phyloP scores from a whole-genome alignment of 139 green algal genomes.

The Mesotaenium endlicherianum region DNA sequence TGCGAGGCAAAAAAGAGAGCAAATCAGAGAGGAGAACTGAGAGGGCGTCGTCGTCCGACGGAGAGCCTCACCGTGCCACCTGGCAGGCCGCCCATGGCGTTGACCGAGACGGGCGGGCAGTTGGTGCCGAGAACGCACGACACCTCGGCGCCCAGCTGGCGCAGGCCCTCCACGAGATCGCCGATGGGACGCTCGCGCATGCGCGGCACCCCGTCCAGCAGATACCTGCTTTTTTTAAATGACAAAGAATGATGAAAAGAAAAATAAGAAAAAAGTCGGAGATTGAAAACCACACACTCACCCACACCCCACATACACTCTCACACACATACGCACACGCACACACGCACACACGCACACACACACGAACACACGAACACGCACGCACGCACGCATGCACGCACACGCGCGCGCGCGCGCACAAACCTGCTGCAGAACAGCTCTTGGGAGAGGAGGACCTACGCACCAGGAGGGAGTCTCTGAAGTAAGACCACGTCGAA shows the following conservation, averaged over 20 bases:
- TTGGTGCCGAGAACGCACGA: slow-evolving; percentile 89
- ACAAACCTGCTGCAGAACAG: too few species aligned
- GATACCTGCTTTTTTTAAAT: slow-evolving; percentile 18
- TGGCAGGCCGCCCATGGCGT: slow-evolving; percentile 75
- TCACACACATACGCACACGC: too few species aligned
- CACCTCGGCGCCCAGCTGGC: slow-evolving; percentile 90
- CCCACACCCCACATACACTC: neutral
- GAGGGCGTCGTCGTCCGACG: neutral
- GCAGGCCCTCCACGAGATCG: slow-evolving; percentile 62
- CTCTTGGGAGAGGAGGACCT: too few species aligned
- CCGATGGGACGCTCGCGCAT: slow-evolving; percentile 94
- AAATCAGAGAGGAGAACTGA: neutral
- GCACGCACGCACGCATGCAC: too few species aligned
- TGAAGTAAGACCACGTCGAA: too few species aligned
- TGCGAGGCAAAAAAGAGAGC: neutral
- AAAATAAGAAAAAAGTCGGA: neutral
- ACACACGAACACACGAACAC: too few species aligned
- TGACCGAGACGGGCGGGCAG: slow-evolving; percentile 88
- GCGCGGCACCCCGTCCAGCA: slow-evolving; percentile 66
- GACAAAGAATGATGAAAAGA: neutral
- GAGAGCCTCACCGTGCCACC: slow-evolving; percentile 69
- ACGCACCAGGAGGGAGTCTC: too few species aligned
- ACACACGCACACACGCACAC: too few species aligned
- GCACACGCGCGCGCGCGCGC: too few species aligned
- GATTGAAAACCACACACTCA: neutral